Evolutionary conservation across 2,329 filamentous ascomycete genomes (phyloP).

Genomic region (Colletotrichum liaoningense): DNA sequence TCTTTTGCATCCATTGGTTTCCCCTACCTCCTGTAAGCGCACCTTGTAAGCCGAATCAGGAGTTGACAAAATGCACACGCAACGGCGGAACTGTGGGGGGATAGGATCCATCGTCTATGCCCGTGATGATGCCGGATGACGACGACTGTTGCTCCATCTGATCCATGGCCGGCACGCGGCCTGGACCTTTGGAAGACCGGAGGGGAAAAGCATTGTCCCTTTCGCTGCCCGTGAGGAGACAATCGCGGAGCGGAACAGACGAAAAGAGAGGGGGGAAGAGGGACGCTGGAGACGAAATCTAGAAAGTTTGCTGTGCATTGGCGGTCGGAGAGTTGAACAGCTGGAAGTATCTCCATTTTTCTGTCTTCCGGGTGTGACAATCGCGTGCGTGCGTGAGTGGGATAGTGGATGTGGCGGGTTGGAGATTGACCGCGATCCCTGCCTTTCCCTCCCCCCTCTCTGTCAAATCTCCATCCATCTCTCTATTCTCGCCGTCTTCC

Average conservation of each 20-base stretch:
- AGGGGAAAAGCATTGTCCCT: constrained; percentile 14
- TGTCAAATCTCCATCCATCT: neutral
- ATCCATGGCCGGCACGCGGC: neutral
- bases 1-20: neutral
- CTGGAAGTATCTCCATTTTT: constrained; percentile 7
- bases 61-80: neutral
- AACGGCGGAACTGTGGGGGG: constrained; percentile 18
- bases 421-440: constrained; percentile 14
- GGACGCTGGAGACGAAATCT: neutral
- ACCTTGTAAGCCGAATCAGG: neutral
- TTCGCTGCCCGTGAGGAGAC: constrained; percentile 7
- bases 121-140: constrained; percentile 26
- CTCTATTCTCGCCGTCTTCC: neutral
- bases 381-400: constrained; percentile 17
- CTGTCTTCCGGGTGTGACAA: constrained; percentile 12
- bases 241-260: neutral
- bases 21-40: neutral
- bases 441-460: neutral
- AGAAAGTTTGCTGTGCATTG: neutral
- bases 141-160: constrained; percentile 10
- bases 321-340: neutral
- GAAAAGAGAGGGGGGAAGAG: neutral
- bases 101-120: neutral
- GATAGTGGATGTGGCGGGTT: constrained; percentile 6
- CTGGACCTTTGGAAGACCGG: neutral